phyloP scores from a whole-genome alignment of 805 yeast genomes.

The Lipomyces yamadae region DNA sequence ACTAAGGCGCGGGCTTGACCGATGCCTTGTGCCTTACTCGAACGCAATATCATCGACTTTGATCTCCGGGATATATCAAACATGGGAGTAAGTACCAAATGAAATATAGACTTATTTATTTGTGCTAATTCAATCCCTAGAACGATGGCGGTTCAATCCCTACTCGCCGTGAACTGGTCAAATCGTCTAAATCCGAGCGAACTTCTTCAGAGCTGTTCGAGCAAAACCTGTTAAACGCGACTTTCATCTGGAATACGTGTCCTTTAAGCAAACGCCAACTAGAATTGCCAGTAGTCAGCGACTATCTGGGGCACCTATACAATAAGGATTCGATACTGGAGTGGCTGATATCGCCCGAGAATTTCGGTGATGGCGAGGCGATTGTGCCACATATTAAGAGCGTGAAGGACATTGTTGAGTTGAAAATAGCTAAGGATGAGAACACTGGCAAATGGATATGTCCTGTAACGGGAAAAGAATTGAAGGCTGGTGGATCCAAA shows the following conservation, averaged over 20 bases:
- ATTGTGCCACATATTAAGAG: constrained; percentile 47
- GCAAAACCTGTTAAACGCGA: constrained; percentile 23
- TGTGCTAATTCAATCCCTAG: constrained; percentile 3
- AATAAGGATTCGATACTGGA: constrained; percentile 68
- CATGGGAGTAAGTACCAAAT: constrained; percentile 22
- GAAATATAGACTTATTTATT: neutral
- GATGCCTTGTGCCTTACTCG: neutral
- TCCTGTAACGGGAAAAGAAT: constrained; percentile 47
- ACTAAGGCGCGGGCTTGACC: neutral
- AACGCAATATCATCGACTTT: neutral
- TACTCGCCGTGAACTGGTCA: constrained; percentile 39
- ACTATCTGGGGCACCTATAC: constrained; percentile 67
- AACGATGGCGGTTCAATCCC: constrained; percentile 43
- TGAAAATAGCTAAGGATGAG: constrained; percentile 42
- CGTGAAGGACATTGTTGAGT: constrained; percentile 54
- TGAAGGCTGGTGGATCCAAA: constrained; percentile 48
- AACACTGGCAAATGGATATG: constrained; percentile 46
- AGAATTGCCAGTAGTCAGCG: constrained; percentile 64
- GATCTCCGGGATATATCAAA: neutral
- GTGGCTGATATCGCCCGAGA: constrained; percentile 53
- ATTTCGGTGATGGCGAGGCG: constrained; percentile 41
- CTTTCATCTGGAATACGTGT: constrained; percentile 54
- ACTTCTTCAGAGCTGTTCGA: constrained; percentile 37
- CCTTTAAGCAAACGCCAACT: constrained; percentile 52
- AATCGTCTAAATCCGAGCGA: constrained; percentile 22